A percentile compares a stretch with the other conserved stretches of the same genome.
phyloP scores from a whole-genome alignment of 306 rosid species.

The Boehmeria nivea region DNA sequence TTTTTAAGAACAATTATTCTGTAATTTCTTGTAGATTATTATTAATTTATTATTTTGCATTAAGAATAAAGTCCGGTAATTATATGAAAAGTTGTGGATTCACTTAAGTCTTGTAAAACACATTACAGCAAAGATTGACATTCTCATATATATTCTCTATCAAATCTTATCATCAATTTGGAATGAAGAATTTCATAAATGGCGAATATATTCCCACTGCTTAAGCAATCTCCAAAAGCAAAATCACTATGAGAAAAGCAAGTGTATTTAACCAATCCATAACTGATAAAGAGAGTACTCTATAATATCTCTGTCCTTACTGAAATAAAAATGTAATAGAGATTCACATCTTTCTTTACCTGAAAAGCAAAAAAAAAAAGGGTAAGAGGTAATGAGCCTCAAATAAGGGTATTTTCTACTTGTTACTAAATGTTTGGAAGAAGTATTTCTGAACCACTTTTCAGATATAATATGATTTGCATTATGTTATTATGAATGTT shows the following conservation, averaged over 20 bases:
- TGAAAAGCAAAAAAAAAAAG: too few relatives aligned
- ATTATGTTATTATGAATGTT: too few relatives aligned
- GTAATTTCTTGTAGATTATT: too few relatives aligned
- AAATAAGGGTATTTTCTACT: too few relatives aligned
- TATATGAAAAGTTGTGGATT: not conserved
- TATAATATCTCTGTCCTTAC: not conserved
- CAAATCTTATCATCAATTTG: constrained; percentile 13
- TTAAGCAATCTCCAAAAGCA: constrained; percentile 17
- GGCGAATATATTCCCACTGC: constrained; percentile 19
- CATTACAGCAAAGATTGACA: not conserved
- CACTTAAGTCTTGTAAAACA: not conserved
- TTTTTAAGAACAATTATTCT: too few relatives aligned
- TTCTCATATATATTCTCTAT: not conserved
- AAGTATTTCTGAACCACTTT: too few relatives aligned
- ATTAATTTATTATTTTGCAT: too few relatives aligned
- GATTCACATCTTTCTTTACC: not conserved
- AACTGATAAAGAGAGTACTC: not conserved
- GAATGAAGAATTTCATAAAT: constrained; percentile 7
- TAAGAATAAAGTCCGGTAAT: not conserved
- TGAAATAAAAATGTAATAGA: not conserved
- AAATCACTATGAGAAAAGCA: constrained; percentile 9
- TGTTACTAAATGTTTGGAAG: too few relatives aligned
- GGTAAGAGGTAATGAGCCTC: too few relatives aligned
- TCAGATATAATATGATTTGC: too few relatives aligned
- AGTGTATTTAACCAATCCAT: not conserved